phyloP scores from a whole-genome alignment of 805 yeast species.

The Kurtzmaniella fragi region DNA sequence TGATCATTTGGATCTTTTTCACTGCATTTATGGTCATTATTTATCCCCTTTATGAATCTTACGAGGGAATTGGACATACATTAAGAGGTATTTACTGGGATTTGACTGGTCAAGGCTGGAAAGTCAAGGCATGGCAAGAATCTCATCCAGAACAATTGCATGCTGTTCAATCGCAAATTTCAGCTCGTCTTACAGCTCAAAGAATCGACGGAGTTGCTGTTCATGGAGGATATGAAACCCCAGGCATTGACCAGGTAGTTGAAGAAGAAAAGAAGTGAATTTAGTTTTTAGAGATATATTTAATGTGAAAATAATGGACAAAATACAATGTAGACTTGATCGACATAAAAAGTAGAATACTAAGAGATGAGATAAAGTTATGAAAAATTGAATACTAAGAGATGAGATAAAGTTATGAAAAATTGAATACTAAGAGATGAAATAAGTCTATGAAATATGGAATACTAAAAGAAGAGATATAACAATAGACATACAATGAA shows the following conservation, averaged over 20 bases:
- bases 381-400: no score
- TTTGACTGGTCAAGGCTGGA: constrained; percentile 65
- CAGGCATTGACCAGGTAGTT: constrained; percentile 15
- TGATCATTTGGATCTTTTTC: constrained; percentile 75
- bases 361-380: no score
- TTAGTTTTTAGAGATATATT: no score
- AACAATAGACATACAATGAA: no score
- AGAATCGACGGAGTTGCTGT: constrained; percentile 20
- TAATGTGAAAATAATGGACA: no score
- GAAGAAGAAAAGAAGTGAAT: constrained; percentile 14
- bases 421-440: no score
- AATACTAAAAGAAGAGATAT: no score
- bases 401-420: no score
- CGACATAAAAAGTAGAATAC: no score
- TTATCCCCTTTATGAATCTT: constrained; percentile 72
- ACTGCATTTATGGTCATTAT: constrained; percentile 59
- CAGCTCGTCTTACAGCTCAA: constrained; percentile 23
- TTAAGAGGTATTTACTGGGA: constrained; percentile 85
- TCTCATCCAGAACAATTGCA: constrained; percentile 71
- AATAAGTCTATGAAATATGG: no score
- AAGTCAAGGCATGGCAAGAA: constrained; percentile 71
- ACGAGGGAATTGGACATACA: constrained; percentile 59
- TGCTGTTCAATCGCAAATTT: constrained; percentile 62
- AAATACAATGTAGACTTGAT: no score
- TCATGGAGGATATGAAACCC: constrained; percentile 15